phyloP scores from a whole-genome alignment of 2,329 filamentous ascomycete genomes.

The Phaeosphaeria sp. region DNA sequence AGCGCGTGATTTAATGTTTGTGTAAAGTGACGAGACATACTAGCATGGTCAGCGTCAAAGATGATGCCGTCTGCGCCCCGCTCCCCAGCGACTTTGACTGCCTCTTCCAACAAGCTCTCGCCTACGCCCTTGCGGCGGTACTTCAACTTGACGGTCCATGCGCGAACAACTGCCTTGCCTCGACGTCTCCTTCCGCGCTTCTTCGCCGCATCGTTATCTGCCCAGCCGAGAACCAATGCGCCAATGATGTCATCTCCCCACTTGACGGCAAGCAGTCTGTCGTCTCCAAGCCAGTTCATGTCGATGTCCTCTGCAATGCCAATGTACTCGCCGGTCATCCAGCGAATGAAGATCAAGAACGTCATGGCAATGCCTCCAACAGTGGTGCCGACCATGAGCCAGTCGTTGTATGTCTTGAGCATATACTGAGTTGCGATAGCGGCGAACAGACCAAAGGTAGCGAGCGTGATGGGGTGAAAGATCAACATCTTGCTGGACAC shows the following conservation, averaged over 20 bases:
- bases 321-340: constrained; percentile 68
- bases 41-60: constrained; percentile 80
- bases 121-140: constrained; percentile 78
- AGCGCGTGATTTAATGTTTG: constrained; percentile 10
- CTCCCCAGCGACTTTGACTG: constrained; percentile 71
- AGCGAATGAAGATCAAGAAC: constrained; percentile 68
- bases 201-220: constrained; percentile 55
- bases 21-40: constrained; percentile 56
- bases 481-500: constrained; percentile 66
- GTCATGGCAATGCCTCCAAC: constrained; percentile 68
- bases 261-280: constrained; percentile 65
- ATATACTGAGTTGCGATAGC: constrained; percentile 51
- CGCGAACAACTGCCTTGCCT: constrained; percentile 75
- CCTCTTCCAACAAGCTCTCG: constrained; percentile 73
- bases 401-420: constrained; percentile 54
- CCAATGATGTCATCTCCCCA: constrained; percentile 75
- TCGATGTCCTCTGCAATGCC: constrained; percentile 66
- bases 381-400: constrained; percentile 64
- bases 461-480: constrained; percentile 46
- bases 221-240: constrained; percentile 71
- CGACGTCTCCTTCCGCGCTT: constrained; percentile 58
- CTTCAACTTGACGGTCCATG: constrained; percentile 77
- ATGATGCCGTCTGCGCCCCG: constrained; percentile 73
- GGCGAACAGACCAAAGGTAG: constrained; percentile 48
- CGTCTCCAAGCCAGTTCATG: constrained; percentile 67